Base-by-base conservation (phyloP, 1,284 basidiomycete genomes). In the Fistulina hepatica region DNA sequence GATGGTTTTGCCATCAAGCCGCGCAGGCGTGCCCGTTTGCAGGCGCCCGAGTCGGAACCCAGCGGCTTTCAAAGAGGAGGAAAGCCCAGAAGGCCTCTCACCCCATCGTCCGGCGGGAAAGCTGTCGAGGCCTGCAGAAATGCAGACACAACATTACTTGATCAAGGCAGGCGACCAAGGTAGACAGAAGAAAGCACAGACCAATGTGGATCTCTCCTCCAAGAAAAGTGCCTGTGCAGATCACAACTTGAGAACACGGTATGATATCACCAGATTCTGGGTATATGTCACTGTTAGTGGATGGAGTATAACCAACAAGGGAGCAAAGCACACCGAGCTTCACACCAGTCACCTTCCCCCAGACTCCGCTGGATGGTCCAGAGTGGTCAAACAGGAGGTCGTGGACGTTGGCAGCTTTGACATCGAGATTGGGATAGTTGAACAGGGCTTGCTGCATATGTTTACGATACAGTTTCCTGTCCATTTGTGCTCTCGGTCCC, bases 191-290 rank as follows among this genome's bases (percentile, higher is more conserved):
- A 21, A 38, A 25, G 21, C 30, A 21, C 55, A 16, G 44, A 78
- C 86, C 89, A 26, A 93, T 81, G 51, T 93, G 88, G 36, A 92
- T 89, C 57, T 90, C 81, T 11, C 85, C 90, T 2, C 81, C 80
- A 11, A 94, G 68, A 53, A 94, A 94, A 0, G 90, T 94, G 9
- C 90, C 90, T 0, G 90, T 93, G 47, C 88, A 90, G 15, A 93
- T 72, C 20, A 93, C 81, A 5, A 91, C 80, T 47, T 84, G 75
- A 2, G 79, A 78, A 49, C 88, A 92, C 6, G 61, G 59, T 23
- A 93, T 76, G 7, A 76, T 51, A 34, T 90, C 80, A n/a, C 88
- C 85, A 0, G 71, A 67, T 22, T 85, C 83, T 83, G 52, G n/a
- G 9, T 27, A 19, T 31, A 20, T 30, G 31, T 24, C 8, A 36